These are phyloP conservation scores for Aspergillus coremiiformis DNA, from an alignment of 495 filamentous ascomycete species.

Conservation along the genomic window DNA sequence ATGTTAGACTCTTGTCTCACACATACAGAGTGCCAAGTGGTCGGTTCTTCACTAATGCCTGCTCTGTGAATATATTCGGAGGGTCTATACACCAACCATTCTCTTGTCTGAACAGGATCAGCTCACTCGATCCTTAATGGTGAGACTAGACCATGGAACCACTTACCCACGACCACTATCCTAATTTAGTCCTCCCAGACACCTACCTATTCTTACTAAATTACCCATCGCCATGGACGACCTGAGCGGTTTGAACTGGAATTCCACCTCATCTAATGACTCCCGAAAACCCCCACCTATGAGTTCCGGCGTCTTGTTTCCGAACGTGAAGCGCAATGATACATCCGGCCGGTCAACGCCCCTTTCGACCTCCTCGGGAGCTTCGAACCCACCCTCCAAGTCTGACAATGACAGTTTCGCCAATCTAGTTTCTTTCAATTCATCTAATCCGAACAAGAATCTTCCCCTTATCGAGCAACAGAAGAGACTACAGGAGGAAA, in stretches of 20 bases:
- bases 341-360: slow-evolving; percentile 65
- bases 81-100: background rate
- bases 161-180: slow-evolving; percentile 13
- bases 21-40: background rate
- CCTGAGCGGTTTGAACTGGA: slow-evolving; percentile 51
- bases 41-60: background rate
- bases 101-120: slow-evolving; percentile 2
- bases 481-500: slow-evolving; percentile 70
- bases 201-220: slow-evolving; percentile 1
- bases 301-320: slow-evolving; percentile 50
- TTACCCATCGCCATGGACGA: slow-evolving; percentile 45
- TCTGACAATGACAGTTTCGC: slow-evolving; percentile 77
- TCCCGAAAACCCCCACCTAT: slow-evolving; percentile 42
- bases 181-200: slow-evolving; percentile 20
- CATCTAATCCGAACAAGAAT: slow-evolving; percentile 57
- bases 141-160: slow-evolving; percentile 10
- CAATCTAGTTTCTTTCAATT: slow-evolving; percentile 70
- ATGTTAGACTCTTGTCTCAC: background rate
- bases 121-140: slow-evolving; percentile 11
- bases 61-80: background rate
- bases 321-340: slow-evolving; percentile 50
- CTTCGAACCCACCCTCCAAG: slow-evolving; percentile 44
- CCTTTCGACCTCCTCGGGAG: slow-evolving; percentile 48
- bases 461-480: slow-evolving; percentile 81
- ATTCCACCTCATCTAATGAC: slow-evolving; percentile 27